Base-by-base conservation (phyloP, 108 stramenopile genomes). In the Aurantiochytrium sp. region DNA sequence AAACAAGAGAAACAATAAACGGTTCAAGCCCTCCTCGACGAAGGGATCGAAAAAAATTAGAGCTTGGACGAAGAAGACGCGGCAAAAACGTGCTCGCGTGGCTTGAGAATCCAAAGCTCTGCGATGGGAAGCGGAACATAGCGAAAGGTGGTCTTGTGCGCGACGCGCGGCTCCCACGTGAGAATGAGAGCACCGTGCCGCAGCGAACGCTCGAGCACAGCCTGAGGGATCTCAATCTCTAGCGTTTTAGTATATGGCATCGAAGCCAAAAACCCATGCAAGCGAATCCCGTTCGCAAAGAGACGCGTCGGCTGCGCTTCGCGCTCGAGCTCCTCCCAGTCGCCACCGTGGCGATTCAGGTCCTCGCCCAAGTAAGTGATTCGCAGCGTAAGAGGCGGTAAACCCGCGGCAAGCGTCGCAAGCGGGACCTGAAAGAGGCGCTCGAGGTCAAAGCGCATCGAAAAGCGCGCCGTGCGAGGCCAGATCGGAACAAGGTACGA, bases 71-170 rank as follows among this genome's bases (percentile, higher is more conserved):
- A 59, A 23, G 19, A 59, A n/a, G 59, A 59, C 19, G n/a, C 59
- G 19, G 59, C 59, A 59, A 59, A 19, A 19, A 59, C 64, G 25
- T 12, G 35, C 14, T 69, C 64, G 64, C 42, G 25, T 0, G 64
- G 64, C 64, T 18, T 69, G 14, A 83, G 51, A 2, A 83, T 53
- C 76, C 76, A 83, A 18, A 83, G 76, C 76, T 83, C 76, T 12
- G 76, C 76, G 28, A 83, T 83, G 45, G 76, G 76, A 8, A 83
- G 76, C 25, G 76, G 76, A 0, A 83, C 76, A 23, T 5, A 83
- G 51, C 76, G 76, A 83, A 83, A 83, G n/a, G 76, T 83, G 49
- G 76, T 83, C 51, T 83, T 83, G 51, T 83, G 76, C 45, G 45
- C 49, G 51, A 83, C 76, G 49, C 51, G 76, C 8, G 76, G 76